Evolutionary conservation across 305 asterid species (phyloP), one percentile per base, ranked within the genome.

Genomic region (Ajuga reptans): DNA sequence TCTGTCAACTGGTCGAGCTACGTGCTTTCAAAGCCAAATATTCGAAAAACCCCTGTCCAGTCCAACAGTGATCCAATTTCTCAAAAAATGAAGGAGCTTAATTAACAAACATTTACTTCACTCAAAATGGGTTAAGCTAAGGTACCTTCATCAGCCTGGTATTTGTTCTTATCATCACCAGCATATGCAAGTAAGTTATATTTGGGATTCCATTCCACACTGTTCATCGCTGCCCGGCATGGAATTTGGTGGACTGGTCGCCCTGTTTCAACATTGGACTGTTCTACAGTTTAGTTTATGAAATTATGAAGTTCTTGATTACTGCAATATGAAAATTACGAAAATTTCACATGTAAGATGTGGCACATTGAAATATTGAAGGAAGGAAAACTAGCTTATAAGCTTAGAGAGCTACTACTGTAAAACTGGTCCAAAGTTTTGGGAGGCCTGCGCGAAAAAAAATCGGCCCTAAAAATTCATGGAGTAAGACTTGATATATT

Each of bases 141-240:
- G 21, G 4, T 53, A 87, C 99, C 98, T 91, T 94, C 98, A 66
- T 91, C 99, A 5, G 92, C 80, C 77, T 82, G 91, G 79, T 94
- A 91, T 71, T 94, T 91, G 76, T 94, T 94, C 78, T 91, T 89
- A 72, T 94, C 99, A 68, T 94, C 99, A 66, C 99, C 97, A 36
- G 99, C 99, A 77, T 87, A 91, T 42, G 99, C 99, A 63, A 94
- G 96, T 53, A 94, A 76, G 84, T 89, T 91, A 75, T 66, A 74
- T 77, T 85, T 91, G 27, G 99, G 99, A 80, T 94, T 89, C 99
- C 99, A 89, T 62, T 94, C 98, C 71, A 91, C 98, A 31, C 96
- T 94, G 82, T 94, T 91, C 99, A 94, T 94, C 75, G 96, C 96
- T 49, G 95, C 98, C 15, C 97, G 92, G 11, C 98, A 91, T 43